These are phyloP conservation scores for Scheffersomyces illinoinensis DNA, from an alignment of 1,139 yeast species.

Conservation along the genomic window DNA sequence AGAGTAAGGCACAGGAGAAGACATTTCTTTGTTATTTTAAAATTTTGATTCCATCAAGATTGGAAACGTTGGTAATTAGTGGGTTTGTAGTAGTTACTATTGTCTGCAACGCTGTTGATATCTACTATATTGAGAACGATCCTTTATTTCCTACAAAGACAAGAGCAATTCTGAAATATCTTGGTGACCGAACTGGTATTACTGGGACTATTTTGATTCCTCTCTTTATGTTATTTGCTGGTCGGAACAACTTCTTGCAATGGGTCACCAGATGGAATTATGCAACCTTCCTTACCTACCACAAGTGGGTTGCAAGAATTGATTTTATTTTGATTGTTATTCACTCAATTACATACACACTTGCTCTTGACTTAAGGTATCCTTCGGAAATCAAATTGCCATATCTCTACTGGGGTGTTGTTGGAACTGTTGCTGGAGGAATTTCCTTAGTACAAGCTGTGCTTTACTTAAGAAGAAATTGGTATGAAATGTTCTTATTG, in stretches of 20 bases:
- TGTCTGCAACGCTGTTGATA: conserved; percentile 18
- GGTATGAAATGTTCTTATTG: conserved; percentile 45
- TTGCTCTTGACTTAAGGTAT: conserved; percentile 11
- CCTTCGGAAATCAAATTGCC: conserved; percentile 7
- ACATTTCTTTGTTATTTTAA: conserved; percentile 27
- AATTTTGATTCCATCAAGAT: conserved; percentile 20
- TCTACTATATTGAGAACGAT: conserved; percentile 21
- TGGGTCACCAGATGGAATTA: conserved; percentile 43
- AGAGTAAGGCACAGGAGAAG: conserved; percentile 36
- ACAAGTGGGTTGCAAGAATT: conserved; percentile 40
- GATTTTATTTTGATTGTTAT: conserved; percentile 27
- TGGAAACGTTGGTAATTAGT: conserved; percentile 19
- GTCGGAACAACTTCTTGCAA: conserved; percentile 43
- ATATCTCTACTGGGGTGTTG: conserved; percentile 31
- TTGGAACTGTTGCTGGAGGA: conserved; percentile 33
- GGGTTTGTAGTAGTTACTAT: conserved; percentile 11
- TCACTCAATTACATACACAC: conserved; percentile 43
- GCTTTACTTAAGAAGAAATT: conserved; percentile 37
- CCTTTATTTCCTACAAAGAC: conserved; percentile 19
- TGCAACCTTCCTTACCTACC: conserved; percentile 36
- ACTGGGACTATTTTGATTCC: conserved; percentile 33
- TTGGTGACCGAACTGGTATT: conserved; percentile 35
- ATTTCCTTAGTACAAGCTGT: conserved; percentile 38
- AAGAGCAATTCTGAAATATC: conserved; percentile 26
- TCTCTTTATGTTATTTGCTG: conserved; percentile 41